A percentile compares a stretch with the other conserved stretches of the same genome.
Conservation (phyloP, 2,329 filamentous ascomycete species). For the Ceratocystis ficicola region DNA sequence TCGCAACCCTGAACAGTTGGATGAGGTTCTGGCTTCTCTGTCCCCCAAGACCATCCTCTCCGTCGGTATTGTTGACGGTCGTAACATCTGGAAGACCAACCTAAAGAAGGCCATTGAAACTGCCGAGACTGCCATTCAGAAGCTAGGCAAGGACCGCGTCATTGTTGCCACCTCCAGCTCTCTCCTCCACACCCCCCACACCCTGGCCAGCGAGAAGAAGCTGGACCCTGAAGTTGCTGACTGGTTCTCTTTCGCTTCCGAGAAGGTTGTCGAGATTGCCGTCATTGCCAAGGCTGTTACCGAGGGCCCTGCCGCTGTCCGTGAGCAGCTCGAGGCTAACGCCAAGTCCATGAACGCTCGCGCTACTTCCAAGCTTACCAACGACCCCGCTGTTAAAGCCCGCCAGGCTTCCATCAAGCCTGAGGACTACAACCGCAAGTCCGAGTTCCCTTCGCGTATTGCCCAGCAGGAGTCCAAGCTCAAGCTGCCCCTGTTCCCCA, state of each 20-base stretch:
- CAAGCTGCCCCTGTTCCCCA: constrained; percentile 92
- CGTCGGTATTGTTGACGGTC: constrained; percentile 91
- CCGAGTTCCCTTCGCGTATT: constrained; percentile 73
- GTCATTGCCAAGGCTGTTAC: constrained; percentile 95
- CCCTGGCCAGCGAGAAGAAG: constrained; percentile 96
- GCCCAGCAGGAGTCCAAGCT: constrained; percentile 82
- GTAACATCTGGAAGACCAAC: constrained; percentile 99
- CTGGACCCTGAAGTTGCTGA: constrained; percentile 84
- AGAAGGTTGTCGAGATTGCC: constrained; percentile 86
- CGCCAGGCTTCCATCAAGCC: constrained; percentile 77
- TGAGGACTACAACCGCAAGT: constrained; percentile 85
- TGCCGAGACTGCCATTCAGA: constrained; percentile 79
- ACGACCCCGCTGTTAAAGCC: constrained; percentile 95
- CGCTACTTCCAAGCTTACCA: constrained; percentile 85
- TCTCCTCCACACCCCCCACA: constrained; percentile 96
- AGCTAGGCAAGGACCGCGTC: constrained; percentile 94
- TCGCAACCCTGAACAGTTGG: constrained; percentile 94
- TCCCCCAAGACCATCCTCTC: constrained; percentile 85
- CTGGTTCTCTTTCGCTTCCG: constrained; percentile 96
- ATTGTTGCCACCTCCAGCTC: constrained; percentile 95
- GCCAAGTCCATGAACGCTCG: constrained; percentile 87
- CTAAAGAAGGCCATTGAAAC: constrained; percentile 87
- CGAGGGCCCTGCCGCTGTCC: constrained; percentile 75
- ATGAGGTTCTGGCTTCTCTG: constrained; percentile 68
- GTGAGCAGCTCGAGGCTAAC: constrained; percentile 87